Conservation (phyloP, 768 basidiomycete genomes). For the Suillus subaureus region DNA sequence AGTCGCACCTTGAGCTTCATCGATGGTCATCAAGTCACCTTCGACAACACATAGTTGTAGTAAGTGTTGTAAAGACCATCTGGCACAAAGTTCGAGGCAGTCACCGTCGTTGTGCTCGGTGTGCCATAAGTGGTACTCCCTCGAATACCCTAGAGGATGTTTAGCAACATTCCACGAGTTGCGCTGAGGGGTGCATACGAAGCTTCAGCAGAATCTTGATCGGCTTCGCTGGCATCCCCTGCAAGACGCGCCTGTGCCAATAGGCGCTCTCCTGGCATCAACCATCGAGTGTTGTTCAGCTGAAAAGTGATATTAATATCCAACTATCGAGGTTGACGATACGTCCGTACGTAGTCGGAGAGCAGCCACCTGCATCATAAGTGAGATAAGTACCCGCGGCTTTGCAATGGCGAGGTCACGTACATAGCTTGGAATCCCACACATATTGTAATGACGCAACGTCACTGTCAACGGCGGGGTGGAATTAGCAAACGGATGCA, state of each 20-base stretch:
- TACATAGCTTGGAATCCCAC: constrained; percentile 60
- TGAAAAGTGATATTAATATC: constrained; percentile 20
- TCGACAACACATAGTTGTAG: too few relatives aligned
- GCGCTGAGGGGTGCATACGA: constrained; percentile 41
- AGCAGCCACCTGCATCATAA: constrained; percentile 49
- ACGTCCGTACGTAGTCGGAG: constrained; percentile 55
- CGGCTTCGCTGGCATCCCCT: constrained; percentile 70
- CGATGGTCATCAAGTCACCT: too few relatives aligned
- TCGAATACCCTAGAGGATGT: constrained; percentile 19
- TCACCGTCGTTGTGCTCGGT: too few relatives aligned
- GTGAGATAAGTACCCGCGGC: background rate
- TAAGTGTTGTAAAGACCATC: too few relatives aligned
- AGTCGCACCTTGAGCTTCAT: too few relatives aligned
- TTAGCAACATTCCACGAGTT: background rate
- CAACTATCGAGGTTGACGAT: background rate
- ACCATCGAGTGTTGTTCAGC: constrained; percentile 67
- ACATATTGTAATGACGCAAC: constrained; percentile 57
- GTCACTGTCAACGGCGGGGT: background rate
- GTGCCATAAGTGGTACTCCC: constrained; percentile 3
- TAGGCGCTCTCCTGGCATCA: constrained; percentile 48
- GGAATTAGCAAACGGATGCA: background rate
- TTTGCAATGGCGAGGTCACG: background rate
- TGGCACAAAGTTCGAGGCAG: too few relatives aligned
- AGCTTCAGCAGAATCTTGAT: constrained; percentile 56
- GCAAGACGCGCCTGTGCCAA: constrained; percentile 69